phyloP scores from a whole-genome alignment of 2,329 filamentous ascomycete genomes.

The Alternaria burnsii region DNA sequence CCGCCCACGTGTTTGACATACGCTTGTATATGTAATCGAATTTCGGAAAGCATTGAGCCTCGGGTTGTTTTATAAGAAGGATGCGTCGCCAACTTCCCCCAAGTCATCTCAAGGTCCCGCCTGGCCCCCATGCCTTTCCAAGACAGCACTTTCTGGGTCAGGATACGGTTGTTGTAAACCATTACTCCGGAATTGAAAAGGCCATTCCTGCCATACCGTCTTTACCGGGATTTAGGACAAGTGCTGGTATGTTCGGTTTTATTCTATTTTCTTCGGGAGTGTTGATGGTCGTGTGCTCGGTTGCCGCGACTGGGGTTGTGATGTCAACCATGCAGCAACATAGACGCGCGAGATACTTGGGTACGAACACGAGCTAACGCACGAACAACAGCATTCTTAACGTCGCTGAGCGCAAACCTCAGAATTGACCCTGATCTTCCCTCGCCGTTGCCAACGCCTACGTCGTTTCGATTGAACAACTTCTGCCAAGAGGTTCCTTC shows the following conservation, averaged over 20 bases:
- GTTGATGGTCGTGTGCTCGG: slow-evolving; percentile 32
- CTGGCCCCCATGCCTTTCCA: slow-evolving; percentile 41
- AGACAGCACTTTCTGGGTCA: slow-evolving; percentile 38
- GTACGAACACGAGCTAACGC: slow-evolving; percentile 20
- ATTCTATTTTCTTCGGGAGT: slow-evolving; percentile 18
- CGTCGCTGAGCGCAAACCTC: slow-evolving; percentile 81
- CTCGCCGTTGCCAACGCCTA: slow-evolving; percentile 71
- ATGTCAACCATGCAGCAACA: slow-evolving; percentile 3
- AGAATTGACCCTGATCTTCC: slow-evolving; percentile 68
- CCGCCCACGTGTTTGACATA: slow-evolving; percentile 18
- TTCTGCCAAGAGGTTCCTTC: slow-evolving; percentile 64
- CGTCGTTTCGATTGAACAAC: slow-evolving; percentile 58
- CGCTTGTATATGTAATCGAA: slow-evolving; percentile 32
- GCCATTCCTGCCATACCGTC: slow-evolving; percentile 48
- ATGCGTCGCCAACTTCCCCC: slow-evolving; percentile 48
- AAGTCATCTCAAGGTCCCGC: slow-evolving; percentile 45
- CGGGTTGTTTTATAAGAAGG: slow-evolving; percentile 17
- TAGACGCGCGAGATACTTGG: not conserved
- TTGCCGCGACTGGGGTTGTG: slow-evolving; percentile 14
- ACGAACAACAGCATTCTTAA: slow-evolving; percentile 74
- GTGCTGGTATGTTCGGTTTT: slow-evolving; percentile 46
- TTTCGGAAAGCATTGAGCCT: not conserved
- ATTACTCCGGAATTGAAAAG: slow-evolving; percentile 46
- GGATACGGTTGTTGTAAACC: slow-evolving; percentile 44
- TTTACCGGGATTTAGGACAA: slow-evolving; percentile 50